Conservation (phyloP, 768 basidiomycete genomes). For the Auricularia heimuer region DNA sequence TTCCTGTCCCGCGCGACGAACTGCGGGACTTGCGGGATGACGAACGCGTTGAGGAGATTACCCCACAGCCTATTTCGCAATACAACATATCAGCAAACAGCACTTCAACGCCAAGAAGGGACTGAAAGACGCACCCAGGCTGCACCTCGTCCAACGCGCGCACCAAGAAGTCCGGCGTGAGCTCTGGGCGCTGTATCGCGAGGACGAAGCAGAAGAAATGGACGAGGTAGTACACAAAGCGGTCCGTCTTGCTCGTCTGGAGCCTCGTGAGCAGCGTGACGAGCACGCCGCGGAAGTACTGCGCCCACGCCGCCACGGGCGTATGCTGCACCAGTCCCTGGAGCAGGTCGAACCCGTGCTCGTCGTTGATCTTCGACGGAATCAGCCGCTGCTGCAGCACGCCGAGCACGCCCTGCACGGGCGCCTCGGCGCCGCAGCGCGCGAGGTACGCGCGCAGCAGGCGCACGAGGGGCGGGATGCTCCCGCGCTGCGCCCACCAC, state of each 20-base stretch:
- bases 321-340: conserved; percentile 64
- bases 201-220: conserved; percentile 67
- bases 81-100: no score
- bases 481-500: conserved; percentile 90
- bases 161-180: conserved; percentile 74
- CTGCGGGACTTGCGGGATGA: conserved; percentile 73
- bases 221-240: conserved; percentile 73
- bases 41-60: conserved; percentile 64
- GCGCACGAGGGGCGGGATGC: conserved; percentile 86
- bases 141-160: conserved; percentile 77
- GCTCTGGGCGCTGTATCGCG: conserved; percentile 62
- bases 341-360: conserved; percentile 84
- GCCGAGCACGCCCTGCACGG: conserved; percentile 63
- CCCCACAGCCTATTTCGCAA: conserved; percentile 52
- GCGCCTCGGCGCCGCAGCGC: conserved; percentile 59
- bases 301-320: conserved; percentile 57
- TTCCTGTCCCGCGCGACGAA: conserved; percentile 79
- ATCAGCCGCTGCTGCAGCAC: conserved; percentile 86
- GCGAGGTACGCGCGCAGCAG: conserved; percentile 75
- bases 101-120: not conserved
- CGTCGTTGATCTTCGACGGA: conserved; percentile 79
- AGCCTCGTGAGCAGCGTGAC: conserved; percentile 77
- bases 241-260: conserved; percentile 83
- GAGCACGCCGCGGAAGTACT: conserved; percentile 60
- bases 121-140: conserved; percentile 45